Evolutionary conservation across 2,329 filamentous ascomycete genomes (phyloP), one percentile per base, ranked within the genome.

Genomic region (Diaporthe citriasiana): DNA sequence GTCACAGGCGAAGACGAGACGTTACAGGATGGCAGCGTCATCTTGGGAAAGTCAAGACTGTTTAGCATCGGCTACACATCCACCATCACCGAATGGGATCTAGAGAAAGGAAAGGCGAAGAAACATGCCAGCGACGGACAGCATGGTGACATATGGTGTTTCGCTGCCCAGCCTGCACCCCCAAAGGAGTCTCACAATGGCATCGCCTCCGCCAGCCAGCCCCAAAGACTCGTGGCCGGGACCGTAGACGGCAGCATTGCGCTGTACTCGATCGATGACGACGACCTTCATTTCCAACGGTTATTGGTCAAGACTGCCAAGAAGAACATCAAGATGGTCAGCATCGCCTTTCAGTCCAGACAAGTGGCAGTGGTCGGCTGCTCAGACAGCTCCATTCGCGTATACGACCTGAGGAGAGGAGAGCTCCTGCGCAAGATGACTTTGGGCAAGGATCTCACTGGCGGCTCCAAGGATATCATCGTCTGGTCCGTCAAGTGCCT

Each of bases 61-160:
- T 99, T 99, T 86, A 98, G 96, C 83, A 97, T 98, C 81, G 96
- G 96, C 73, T 97, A 97, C 82, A 97, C 95, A 27, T 94, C 93
- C 70, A 93, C 93, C 33, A 92, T 99, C 60, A 98, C 95, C 0
- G 97, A 99, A 83, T 99, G 97, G 97, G 93, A 98, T 84, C 87
- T 99, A 33, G 91, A 91, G 77, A 93, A 92, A 76, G 95, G 94
- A 19, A 88, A 90, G 72, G 94, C 95, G 15, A 90, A 93, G 84
- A 91, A 93, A 74, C 93, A 97, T 82, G 95, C 94, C 25, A 95
- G 94, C 79, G 95, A 93, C 79, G 97, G 96, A 59, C 97, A 97
- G 83, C 95, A 97, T 83, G 95, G 95, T 77, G 95, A 98, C 80
- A 96, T 98, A 76, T 99, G 97, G 97, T 98, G 96, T 84, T 90